phyloP scores from a whole-genome alignment of 73 alveolate species.

The Tetrahymena borealis region DNA sequence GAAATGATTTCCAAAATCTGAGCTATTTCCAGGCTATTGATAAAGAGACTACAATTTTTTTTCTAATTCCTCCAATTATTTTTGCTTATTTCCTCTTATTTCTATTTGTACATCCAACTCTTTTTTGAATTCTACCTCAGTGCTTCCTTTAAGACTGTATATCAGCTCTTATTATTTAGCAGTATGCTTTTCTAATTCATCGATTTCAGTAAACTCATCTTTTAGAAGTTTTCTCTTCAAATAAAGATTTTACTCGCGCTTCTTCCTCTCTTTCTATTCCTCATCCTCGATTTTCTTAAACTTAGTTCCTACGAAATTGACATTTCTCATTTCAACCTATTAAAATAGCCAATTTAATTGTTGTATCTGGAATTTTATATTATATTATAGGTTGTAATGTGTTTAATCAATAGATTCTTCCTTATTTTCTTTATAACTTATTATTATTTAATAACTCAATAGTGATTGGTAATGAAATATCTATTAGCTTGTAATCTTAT shows the following conservation, averaged over 20 bases:
- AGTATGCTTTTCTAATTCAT: background rate
- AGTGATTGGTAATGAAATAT: too few species aligned
- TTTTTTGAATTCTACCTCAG: background rate
- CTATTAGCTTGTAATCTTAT: too few species aligned
- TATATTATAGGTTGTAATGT: too few species aligned
- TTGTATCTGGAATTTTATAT: too few species aligned
- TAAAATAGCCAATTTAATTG: too few species aligned
- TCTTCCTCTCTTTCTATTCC: background rate
- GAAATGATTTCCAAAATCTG: background rate
- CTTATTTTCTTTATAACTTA: too few species aligned
- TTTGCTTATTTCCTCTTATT: background rate
- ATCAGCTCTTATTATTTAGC: background rate
- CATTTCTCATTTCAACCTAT: background rate
- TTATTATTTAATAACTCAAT: too few species aligned
- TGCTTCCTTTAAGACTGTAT: background rate
- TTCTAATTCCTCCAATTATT: background rate
- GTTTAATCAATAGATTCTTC: too few species aligned
- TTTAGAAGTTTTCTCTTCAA: background rate
- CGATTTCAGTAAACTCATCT: background rate
- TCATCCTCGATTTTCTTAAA: background rate
- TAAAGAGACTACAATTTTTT: background rate
- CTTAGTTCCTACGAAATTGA: background rate
- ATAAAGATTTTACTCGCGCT: background rate
- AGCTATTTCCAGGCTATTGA: background rate
- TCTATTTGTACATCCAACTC: background rate